Base-by-base conservation (phyloP, 495 filamentous ascomycete species). In the Xylaria flabelliformis region DNA sequence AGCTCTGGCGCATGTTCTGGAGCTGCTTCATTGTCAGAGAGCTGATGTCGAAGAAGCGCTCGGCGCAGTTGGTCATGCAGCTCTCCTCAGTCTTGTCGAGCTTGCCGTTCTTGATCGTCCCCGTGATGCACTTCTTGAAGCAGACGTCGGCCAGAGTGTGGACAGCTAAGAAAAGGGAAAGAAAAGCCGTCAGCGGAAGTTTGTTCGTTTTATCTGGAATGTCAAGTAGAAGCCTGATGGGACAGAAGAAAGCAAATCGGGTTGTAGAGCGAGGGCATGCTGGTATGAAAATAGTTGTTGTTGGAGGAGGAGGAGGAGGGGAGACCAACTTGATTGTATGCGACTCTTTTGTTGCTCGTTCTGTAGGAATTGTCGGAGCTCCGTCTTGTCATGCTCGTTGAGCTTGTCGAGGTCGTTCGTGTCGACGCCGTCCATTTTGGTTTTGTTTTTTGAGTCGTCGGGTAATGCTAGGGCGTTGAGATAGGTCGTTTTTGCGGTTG, bases 31-130 rank as follows among this genome's bases (percentile, higher is more conserved):
- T 78, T 17, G 97, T 91, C 24, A 91, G 81, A 62, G 92, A 78
- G 82, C 95, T 94, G 65, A 93, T 87, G 83, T 99, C 96, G 86
- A 98, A 86, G 84, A 94, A 99, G 63, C 96, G 88, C 72, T 97
- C 92, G 58, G 98, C 93, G 77, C 96, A 99, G 84, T 97, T 97
- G 80, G 91, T 84, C 76, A 95, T 84, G 82, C 96, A 99, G 6
- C 83, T 76, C 83, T 93, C 90, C 85, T 99, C 96, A 68, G 70
- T 83, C 74, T 84, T 87, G 72, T 97, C 93, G 67, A 98, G 85
- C 73, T 87, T 84, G 36, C 88, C 87, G 55, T 83, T 86, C 56
- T 88, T 86, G 76, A 95, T 90, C 61, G 86, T 86, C 64, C 88
- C 82, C 36, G 90, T 90, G 50, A 90, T 74, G 86, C 96, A 99